Base-by-base conservation (phyloP, 2,329 filamentous ascomycete species). In the Ilyonectria mors-panacis region DNA sequence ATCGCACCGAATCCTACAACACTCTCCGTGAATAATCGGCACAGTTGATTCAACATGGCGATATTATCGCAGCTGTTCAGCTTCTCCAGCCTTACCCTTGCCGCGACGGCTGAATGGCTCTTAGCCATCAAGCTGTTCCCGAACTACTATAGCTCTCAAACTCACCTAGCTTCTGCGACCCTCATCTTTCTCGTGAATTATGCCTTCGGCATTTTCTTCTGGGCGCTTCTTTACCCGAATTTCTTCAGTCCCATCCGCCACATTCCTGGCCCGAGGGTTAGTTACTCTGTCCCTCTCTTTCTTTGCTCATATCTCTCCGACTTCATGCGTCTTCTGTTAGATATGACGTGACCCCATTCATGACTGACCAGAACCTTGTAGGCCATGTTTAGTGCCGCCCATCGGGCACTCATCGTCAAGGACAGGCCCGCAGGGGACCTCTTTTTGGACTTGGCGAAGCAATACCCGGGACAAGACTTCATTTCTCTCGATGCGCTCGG, bases 61-160 rank as follows among this genome's bases (percentile, higher is more conserved):
- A 42, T 66, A 1, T 9, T 59, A n/a, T 74, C 65, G 3, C 63
- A 72, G 17, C 23, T 74, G 6, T 10, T 74, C 17, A 50, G 53
- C 4, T 65, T 73, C 19, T 70, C 70, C 0, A 66, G 44, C 30
- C 67, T 73, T 2, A 72, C 71, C 1, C 59, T 73, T 2, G 69
- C 65, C 3, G 71, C 71, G 13, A 64, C 69, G 2, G 59, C 66
- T 1, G 77, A 81, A 63, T 77, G 75, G 0, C 35, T 77, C 1
- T 21, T 79, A 5, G 63, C 70, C 12, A 74, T 77, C 61, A 81
- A 77, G 42, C 21, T 76, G 0, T 70, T 77, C 33, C 72, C 74
- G 1, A 53, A 65, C 4, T 75, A 70, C 26, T 71, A 71, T 23
- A 61, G 54, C 26, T 55, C 56, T 0, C 50, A 70, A 19, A 74